Base-by-base conservation (phyloP, 2,329 filamentous ascomycete genomes). In the Eutypella sp. region DNA sequence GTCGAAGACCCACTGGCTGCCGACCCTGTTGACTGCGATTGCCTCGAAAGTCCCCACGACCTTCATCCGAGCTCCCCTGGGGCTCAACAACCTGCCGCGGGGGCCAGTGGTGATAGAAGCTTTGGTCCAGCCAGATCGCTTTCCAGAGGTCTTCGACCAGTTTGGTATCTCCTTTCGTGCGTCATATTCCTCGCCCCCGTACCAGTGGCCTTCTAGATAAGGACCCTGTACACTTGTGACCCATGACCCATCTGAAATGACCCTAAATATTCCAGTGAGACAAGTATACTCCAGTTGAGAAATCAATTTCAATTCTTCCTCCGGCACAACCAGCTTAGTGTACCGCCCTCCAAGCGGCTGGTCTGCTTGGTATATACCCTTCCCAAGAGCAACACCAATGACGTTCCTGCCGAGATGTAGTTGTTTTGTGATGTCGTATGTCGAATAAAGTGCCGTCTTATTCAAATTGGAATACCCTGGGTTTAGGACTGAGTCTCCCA, bases 241-340 rank as follows among this genome's bases (percentile, higher is more conserved):
- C 45, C 50, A 50, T 1, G 27, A 29, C 29, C 42, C 37, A 15
- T 49, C 47, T 1, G 47, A 40, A 2, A 41, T 38, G 4, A 41
- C 38, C 5, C 40, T 43, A 24, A 36, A 24, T 6, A 44, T 37
- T 13, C 24, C 41, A 19, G 11, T 20, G 18, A 13, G 36, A 27
- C 50, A 52, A 8, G 40, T 46, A 31, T 51, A 50, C 13, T 52
- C 48, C 13, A 51, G 41, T 42, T 50, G 50, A 6, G 48, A 43
- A 19, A 48, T 45, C 15, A 52, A 46, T 16, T 46, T 51, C 13
- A 45, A 25, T 9, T 46, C 42, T 18, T 44, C 27, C 11, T 41
- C 15, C 3, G 42, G 18, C 18, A 46, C 33, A 10, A 15, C 44
- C 40, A 52, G 48, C 36, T 52, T 52, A 23, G 42, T 41, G 37